These are phyloP conservation scores for Pichia insulana DNA, from an alignment of 805 yeast genomes.

Conservation along the genomic window DNA sequence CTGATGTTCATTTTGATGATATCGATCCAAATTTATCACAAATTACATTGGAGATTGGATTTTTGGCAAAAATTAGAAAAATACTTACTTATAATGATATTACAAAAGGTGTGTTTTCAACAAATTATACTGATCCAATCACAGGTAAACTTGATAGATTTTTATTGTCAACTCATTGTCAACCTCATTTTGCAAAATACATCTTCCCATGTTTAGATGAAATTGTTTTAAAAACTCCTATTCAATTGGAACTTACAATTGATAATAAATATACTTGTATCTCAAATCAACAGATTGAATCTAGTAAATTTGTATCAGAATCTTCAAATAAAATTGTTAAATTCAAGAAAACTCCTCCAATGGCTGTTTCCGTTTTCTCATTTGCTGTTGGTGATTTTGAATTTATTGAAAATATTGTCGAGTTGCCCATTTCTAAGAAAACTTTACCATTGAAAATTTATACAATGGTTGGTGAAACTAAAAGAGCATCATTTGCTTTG, in stretches of 20 bases:
- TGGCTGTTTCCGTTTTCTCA: conserved; percentile 57
- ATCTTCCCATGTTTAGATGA: conserved; percentile 71
- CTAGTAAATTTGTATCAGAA: conserved; percentile 12
- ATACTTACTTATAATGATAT: conserved; percentile 45
- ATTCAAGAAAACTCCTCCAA: conserved; percentile 49
- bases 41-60: conserved; percentile 26
- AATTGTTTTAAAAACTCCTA: conserved; percentile 42
- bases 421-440: conserved; percentile 15
- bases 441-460: conserved; percentile 43
- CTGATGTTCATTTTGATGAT: conserved; percentile 19
- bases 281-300: conserved; percentile 37
- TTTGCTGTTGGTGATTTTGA: conserved; percentile 66
- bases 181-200: conserved; percentile 54
- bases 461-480: conserved; percentile 45
- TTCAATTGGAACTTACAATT: conserved; percentile 42
- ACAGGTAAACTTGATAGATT: conserved; percentile 42
- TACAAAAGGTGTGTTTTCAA: conserved; percentile 61
- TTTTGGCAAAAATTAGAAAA: conserved; percentile 42
- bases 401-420: conserved; percentile 31
- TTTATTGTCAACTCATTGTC: conserved; percentile 62
- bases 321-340: conserved; percentile 26
- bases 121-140: conserved; percentile 47
- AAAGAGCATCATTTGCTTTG: conserved; percentile 42
- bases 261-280: conserved; percentile 38
- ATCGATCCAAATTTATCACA: not conserved